Base-by-base conservation (phyloP, 495 filamentous ascomycete species). In the Neurospora sp. region DNA sequence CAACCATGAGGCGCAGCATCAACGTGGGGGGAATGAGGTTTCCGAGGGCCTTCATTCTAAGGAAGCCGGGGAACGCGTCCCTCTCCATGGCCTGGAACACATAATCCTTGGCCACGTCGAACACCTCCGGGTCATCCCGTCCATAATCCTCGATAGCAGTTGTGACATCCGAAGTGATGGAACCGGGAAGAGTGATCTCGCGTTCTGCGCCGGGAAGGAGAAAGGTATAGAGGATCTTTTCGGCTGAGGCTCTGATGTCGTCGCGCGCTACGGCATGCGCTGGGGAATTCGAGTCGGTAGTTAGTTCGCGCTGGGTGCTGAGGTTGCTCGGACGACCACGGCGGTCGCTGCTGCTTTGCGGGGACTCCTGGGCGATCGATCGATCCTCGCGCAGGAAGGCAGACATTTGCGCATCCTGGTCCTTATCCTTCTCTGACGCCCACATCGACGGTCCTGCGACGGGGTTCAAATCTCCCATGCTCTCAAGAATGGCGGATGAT, bases 61-160 rank as follows among this genome's bases (percentile, higher is more conserved):
- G 88, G 86, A 99, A 99, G 31, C 95, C 95, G 5, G 96, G 96
- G 82, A 97, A 99, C 16, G 96, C 96, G 83, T 98, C 96, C 54
- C 96, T 90, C 82, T 99, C 96, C 96, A 99, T 99, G 4, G 96
- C 96, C 80, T 98, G 96, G 82, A 98, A 99, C 69, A 97, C 95
- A 80, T 98, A 99, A 84, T 99, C 96, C 82, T 98, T 98, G 37
- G 96, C 96, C 3, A 92, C 90, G 80, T 98, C 95, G 75, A 99
- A 99, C 12, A 99, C 90, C 80, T 98, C 96, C 1, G 96, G 96
- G 79, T 99, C 96, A 76, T 98, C 96, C 78, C 96, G 90, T 60
- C 92, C 92, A 72, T 92, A 89, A 72, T 95, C 91, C 80, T 99
- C 96, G 72, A 99, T 94, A 18, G 91, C 86, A 60, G 89, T 86